phyloP scores from a whole-genome alignment of 495 filamentous ascomycete genomes.

The Neurospora sp. region DNA sequence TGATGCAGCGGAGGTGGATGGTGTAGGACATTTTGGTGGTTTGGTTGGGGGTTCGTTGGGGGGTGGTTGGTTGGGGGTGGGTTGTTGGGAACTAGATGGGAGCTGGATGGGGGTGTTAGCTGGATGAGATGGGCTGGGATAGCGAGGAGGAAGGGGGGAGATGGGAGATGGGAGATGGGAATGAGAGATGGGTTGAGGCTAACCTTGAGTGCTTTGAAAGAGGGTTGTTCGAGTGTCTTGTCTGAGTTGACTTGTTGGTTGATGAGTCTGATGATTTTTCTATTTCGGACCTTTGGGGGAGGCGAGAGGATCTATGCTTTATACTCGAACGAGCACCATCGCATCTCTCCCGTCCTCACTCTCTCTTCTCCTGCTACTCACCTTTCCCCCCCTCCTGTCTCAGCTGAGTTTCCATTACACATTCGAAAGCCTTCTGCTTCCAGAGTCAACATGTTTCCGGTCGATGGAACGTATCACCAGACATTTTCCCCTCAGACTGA shows the following conservation, averaged over 20 bases:
- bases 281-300: not conserved
- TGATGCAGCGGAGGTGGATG: slow-evolving; percentile 2
- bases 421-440: not conserved
- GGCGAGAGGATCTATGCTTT: not conserved
- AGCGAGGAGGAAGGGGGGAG: not conserved
- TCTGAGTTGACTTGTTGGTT: not conserved
- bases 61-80: not conserved
- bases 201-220: not conserved
- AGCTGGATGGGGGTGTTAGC: not conserved
- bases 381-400: not conserved
- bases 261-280: not conserved
- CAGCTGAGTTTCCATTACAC: not conserved
- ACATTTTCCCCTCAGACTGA: not conserved
- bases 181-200: not conserved
- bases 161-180: not conserved
- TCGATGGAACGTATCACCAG: not conserved
- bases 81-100: not conserved
- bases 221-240: not conserved
- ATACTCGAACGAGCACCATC: not conserved
- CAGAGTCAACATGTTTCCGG: not conserved
- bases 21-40: not conserved
- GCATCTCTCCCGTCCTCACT: not conserved
- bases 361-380: too few relatives aligned
- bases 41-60: too few relatives aligned
- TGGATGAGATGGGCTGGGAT: not conserved